A percentile compares a stretch with the other conserved stretches of the same genome.
These are phyloP conservation scores for Rubia balearica DNA, from an alignment of 305 asterid species.

Conservation along the genomic window DNA sequence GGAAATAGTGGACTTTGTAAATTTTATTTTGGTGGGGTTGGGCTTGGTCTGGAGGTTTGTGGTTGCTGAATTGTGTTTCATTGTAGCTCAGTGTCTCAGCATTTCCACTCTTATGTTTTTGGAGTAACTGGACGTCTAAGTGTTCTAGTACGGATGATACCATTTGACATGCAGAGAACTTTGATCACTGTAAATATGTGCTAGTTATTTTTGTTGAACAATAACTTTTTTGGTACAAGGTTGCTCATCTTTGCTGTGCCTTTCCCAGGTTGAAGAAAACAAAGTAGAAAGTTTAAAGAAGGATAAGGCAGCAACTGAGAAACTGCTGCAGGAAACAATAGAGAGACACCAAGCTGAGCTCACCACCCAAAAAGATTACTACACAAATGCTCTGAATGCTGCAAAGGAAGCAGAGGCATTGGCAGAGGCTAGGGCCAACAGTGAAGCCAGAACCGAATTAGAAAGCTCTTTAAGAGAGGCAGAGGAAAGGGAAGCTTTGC, in stretches of 20 bases:
- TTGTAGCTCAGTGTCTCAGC: not conserved
- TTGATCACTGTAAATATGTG: not conserved
- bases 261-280: conserved; percentile 71
- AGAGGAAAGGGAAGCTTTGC: conserved; percentile 78
- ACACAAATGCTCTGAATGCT: conserved; percentile 62
- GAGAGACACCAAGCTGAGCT: conserved; percentile 84
- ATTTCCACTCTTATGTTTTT: not conserved
- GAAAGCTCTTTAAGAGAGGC: conserved; percentile 77
- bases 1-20: not conserved
- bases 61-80: not conserved
- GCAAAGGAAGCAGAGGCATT: conserved; percentile 90
- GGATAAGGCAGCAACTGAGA: conserved; percentile 84
- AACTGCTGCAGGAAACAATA: conserved; percentile 80
- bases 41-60: not conserved
- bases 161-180: not conserved
- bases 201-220: not conserved
- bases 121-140: not conserved
- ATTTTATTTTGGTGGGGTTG: not conserved
- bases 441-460: conserved; percentile 82
- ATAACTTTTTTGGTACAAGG: not conserved
- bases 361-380: conserved; percentile 73
- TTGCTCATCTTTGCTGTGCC: not conserved
- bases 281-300: conserved; percentile 78
- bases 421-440: conserved; percentile 79
- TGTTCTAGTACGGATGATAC: not conserved